These are phyloP conservation scores for Kalmusia sp. DNA, from an alignment of 2,329 filamentous ascomycete genomes.

Conservation along the genomic window DNA sequence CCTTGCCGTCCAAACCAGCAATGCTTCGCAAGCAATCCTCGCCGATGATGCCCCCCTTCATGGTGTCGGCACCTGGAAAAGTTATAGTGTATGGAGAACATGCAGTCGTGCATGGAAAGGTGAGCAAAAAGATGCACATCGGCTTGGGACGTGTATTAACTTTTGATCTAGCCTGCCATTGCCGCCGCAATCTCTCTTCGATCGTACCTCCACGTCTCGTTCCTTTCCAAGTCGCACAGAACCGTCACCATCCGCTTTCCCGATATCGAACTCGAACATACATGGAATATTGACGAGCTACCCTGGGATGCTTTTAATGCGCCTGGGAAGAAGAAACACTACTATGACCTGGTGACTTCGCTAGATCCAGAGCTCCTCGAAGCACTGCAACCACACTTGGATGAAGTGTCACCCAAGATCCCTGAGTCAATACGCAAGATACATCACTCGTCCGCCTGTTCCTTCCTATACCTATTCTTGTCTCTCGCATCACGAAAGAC, in stretches of 20 bases:
- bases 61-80: conserved; percentile 97
- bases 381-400: conserved; percentile 81
- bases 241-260: conserved; percentile 89
- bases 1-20: conserved; percentile 19
- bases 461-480: conserved; percentile 92
- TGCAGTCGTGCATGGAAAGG: conserved; percentile 96
- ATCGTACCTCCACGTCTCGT: conserved; percentile 95
- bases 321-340: conserved; percentile 88
- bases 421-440: conserved; percentile 80
- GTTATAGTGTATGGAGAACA: conserved; percentile 99
- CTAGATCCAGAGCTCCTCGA: conserved; percentile 84
- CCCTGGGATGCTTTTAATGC: conserved; percentile 85
- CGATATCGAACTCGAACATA: conserved; percentile 87
- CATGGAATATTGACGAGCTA: conserved; percentile 91
- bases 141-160: conserved; percentile 26
- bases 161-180: conserved; percentile 73
- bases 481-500: conserved; percentile 82
- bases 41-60: conserved; percentile 83
- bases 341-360: conserved; percentile 81
- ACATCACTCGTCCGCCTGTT: conserved; percentile 79
- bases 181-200: conserved; percentile 93
- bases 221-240: conserved; percentile 88
- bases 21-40: conserved; percentile 52
- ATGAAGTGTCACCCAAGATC: conserved; percentile 70
- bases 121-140: conserved; percentile 43